A percentile compares a stretch with the other conserved stretches of the same genome.
These are phyloP conservation scores for Magnolia kwangsiensis DNA, from an alignment of 164 flowering plant genomes.

Conservation along the genomic window DNA sequence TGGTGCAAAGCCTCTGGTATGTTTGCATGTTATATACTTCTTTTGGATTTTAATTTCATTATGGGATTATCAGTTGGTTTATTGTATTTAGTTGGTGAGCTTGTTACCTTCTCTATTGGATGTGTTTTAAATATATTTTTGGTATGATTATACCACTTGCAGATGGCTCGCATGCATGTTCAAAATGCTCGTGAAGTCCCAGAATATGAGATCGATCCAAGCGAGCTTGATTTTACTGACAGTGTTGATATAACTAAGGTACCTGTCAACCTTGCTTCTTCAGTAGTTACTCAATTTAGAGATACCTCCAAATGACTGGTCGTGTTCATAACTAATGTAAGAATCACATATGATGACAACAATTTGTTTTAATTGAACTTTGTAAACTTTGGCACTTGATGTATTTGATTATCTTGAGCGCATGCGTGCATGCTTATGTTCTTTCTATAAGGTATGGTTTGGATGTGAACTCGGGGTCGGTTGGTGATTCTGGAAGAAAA, in stretches of 20 bases:
- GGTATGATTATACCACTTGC: constrained; percentile 8
- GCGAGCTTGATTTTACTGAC: constrained; percentile 74
- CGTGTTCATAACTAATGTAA: not conserved
- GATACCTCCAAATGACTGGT: not conserved
- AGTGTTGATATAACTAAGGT: constrained; percentile 84
- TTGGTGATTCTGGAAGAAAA: no score
- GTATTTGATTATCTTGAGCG: not conserved
- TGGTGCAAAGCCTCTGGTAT: constrained; percentile 86
- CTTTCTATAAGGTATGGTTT: not conserved
- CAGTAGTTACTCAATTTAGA: not conserved
- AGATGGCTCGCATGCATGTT: constrained; percentile 97
- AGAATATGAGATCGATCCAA: constrained; percentile 82
- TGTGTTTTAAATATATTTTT: not conserved
- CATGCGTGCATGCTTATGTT: not conserved
- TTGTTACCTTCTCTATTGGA: no score
- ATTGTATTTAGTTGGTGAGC: no score
- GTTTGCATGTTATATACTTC: constrained; percentile 11
- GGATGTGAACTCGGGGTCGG: no score
- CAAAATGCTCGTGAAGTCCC: constrained; percentile 77
- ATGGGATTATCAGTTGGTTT: not conserved
- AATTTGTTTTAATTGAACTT: not conserved
- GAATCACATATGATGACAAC: not conserved
- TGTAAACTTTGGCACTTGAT: not conserved
- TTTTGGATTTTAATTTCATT: not conserved
- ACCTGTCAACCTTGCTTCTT: not conserved